Evolutionary conservation across 1,139 yeast species (phyloP).

Genomic region (Blastobotrys illinoisensis): DNA sequence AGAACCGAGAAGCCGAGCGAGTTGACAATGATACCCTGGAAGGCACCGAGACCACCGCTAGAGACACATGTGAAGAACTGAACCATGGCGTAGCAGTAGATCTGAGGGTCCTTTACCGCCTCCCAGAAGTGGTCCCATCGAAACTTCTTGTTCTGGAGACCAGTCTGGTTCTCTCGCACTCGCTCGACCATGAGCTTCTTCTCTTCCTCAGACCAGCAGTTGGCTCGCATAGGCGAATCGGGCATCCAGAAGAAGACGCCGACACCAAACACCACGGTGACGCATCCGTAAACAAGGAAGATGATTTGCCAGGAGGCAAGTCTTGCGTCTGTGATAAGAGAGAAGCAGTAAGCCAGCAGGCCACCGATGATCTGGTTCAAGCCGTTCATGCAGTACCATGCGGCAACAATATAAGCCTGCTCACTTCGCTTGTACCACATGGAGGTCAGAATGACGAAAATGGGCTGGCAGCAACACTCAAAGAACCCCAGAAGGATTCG

Average conservation of each 20-base stretch:
- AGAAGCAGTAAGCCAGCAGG: constrained; percentile 21
- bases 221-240: constrained; percentile 45
- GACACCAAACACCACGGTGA: constrained; percentile 43
- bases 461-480: constrained; percentile 36
- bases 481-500: constrained; percentile 47
- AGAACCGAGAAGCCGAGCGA: constrained; percentile 13
- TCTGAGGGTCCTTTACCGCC: constrained; percentile 35
- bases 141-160: constrained; percentile 46
- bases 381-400: constrained; percentile 23
- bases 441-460: constrained; percentile 20
- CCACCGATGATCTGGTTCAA: constrained; percentile 22
- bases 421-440: constrained; percentile 26
- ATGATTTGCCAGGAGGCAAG: constrained; percentile 43
- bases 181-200: constrained; percentile 41
- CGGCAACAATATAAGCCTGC: constrained; percentile 16
- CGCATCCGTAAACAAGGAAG: constrained; percentile 41
- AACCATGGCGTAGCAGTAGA: constrained; percentile 39
- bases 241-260: constrained; percentile 41
- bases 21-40: constrained; percentile 12
- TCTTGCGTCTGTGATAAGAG: constrained; percentile 25
- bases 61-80: constrained; percentile 20
- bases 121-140: constrained; percentile 46
- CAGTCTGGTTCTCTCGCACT: constrained; percentile 42
- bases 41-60: constrained; percentile 26
- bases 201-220: constrained; percentile 44